Evolutionary conservation across 163 green algal species (phyloP), one percentile per base, ranked within the genome.

Genomic region (Trebouxia gelatinosa): DNA sequence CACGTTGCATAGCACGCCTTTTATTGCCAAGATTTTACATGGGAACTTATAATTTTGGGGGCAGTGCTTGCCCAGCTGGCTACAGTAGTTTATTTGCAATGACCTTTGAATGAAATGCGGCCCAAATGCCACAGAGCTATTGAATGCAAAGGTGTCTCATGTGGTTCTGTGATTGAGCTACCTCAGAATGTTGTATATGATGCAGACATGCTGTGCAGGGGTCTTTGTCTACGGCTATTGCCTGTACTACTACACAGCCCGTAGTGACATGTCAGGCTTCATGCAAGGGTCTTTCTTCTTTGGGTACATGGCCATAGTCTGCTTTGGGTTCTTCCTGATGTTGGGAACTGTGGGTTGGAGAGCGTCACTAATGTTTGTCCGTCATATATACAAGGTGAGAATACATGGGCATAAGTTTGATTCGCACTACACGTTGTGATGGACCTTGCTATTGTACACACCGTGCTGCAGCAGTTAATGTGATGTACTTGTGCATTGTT

Each of bases 291-390:
- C 32, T 51, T 99, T 98, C 85, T 99, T 97, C 89, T 99, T 99
- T 81, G 95, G 95, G 32, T 99, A 98, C 90, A 98, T 97, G 87
- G 59, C 74, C 48, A 91, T 94, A 70, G 37, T 80, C 11, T 97
- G 93, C 89, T 98, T 95, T 70, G 94, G 85, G 58, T 97, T 98
- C 84, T 98, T 98, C 92, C 79, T 98, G 32, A 95, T 98, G 91
- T 88, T 99, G 29, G 95, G 95, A 29, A 92, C 87, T 31, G 88
- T 99, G 26, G 95, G 95, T 29, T 98, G 90, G 87, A 85, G 94
- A 7, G 91, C 94, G 0, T 92, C 85, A 0, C 83, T 97, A n/a
- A 70, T 90, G 31, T 99, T 99, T 85, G 94, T 98, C 54, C 85
- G 92, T 11, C 88, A 95, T 78, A 98, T 98, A 54, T 98, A 98